Evolutionary conservation across 2,329 filamentous ascomycete genomes (phyloP).

Genomic region (Colletotrichum sansevieriae): DNA sequence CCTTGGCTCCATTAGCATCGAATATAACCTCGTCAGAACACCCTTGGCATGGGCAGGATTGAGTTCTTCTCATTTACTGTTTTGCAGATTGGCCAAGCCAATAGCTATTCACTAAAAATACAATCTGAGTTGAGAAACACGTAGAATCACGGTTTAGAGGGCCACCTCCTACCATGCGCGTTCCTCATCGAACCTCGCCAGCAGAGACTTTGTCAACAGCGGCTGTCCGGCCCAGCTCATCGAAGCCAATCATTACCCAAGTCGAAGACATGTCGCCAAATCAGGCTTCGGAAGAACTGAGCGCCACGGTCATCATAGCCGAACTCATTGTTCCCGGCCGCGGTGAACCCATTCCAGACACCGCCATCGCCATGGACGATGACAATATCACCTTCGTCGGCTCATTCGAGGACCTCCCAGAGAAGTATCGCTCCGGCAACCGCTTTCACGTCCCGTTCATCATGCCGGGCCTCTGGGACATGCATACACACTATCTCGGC

Average conservation of each 20-base stretch:
- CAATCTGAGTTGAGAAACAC: background rate
- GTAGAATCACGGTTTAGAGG: background rate
- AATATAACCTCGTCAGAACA: too few relatives aligned
- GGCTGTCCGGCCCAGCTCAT: background rate
- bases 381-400: constrained; percentile 58
- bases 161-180: constrained; percentile 12
- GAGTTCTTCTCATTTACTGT: too few relatives aligned
- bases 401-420: constrained; percentile 47
- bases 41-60: too few relatives aligned
- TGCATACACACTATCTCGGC: constrained; percentile 63
- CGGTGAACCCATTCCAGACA: constrained; percentile 56
- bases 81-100: background rate
- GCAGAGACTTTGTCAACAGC: background rate
- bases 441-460: constrained; percentile 56
- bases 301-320: constrained; percentile 44
- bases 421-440: constrained; percentile 48
- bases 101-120: background rate
- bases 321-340: constrained; percentile 62
- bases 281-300: background rate
- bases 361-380: constrained; percentile 54
- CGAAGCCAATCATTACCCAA: background rate
- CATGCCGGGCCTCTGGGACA: constrained; percentile 68
- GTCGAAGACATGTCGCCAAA: background rate
- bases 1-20: too few relatives aligned
- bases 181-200: constrained; percentile 1